Evolutionary conservation across 208 protist species (phyloP).

Genomic region (Trypanosomatidae sp.): DNA sequence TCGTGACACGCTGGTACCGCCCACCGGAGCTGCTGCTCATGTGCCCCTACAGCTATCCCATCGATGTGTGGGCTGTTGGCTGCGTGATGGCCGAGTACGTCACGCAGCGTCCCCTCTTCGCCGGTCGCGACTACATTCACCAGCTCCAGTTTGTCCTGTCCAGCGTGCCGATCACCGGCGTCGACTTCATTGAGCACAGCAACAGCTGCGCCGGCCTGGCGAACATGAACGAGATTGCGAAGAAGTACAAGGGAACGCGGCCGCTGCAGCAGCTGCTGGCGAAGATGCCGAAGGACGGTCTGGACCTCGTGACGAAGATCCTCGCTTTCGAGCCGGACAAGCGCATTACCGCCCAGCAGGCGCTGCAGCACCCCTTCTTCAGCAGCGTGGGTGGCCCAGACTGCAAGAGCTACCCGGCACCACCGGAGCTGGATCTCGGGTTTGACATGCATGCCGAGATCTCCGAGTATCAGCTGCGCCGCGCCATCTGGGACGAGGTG

Average conservation of each 20-base stretch:
- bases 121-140: conserved; percentile 88
- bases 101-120: conserved; percentile 77
- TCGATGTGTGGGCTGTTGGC: conserved; percentile 99
- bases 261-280: conserved; percentile 54
- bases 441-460: conserved; percentile 88
- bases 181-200: conserved; percentile 56
- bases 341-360: conserved; percentile 83
- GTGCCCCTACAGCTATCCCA: conserved; percentile 83
- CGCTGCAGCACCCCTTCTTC: conserved; percentile 89
- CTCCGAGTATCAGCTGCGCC: conserved; percentile 84
- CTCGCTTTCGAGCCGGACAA: conserved; percentile 91
- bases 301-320: conserved; percentile 90
- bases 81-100: conserved; percentile 99
- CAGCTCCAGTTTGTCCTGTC: conserved; percentile 89
- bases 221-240: conserved; percentile 78
- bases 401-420: conserved; percentile 28
- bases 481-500: conserved; percentile 79
- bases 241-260: conserved; percentile 59
- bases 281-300: conserved; percentile 60
- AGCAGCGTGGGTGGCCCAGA: conserved; percentile 50
- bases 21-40: conserved; percentile 98
- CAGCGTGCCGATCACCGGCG: conserved; percentile 67
- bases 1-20: conserved; percentile 99
- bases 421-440: conserved; percentile 57
- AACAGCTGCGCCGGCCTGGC: conserved; percentile 35